Base-by-base conservation (phyloP, 1,284 basidiomycete species). In the Sporisorium iseilematis-ciliati region DNA sequence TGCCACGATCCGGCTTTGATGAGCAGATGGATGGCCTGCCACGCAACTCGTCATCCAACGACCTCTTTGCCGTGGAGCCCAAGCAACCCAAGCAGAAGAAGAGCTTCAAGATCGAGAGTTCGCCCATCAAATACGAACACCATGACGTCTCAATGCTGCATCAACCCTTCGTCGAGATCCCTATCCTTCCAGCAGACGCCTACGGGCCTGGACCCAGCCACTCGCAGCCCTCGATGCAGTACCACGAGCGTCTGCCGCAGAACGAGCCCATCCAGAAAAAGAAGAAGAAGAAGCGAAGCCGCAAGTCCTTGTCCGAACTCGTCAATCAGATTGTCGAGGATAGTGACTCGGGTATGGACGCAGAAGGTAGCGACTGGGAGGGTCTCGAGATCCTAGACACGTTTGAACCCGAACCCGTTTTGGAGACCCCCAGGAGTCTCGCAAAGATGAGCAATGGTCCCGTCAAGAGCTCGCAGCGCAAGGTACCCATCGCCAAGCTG, bases 401-500 rank as follows among this genome's bases (percentile, higher is more conserved):
- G 4, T 71, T 56, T 23, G 41, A 64, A 4, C 50, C 57, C 1
- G 63, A 64, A 21, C 16, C 59, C 14, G 25, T 48, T 10, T 29
- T 55, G 14, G 66, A 64, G 14, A 53, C 40, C 1, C 57, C 55
- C 10, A 63, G 64, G 57, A 62, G 60, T 31, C 53, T 49, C 35
- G 57, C 58, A 23, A 70, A 70, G 38, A 64, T 75, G 63, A 75
- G 72, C 72, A 70, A 43, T 38, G 72, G 72, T 11, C 72, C 72
- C 8, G 72, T 75, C 61, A 75, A 70, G 64, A 61, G 57, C 51
- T 71, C 68, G 18, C 56, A 63, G 10, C 73, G 73, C 48, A 71
- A 67, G 55, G 57, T 71, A 1, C 90, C 92, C 0, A 86, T 93
- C 8, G 90, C 93, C 80, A 94, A 92, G 82, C 87, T 96, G 6